Base-by-base conservation (phyloP, 192 early-diverging fungal species). In the Funneliformis geosporum region DNA sequence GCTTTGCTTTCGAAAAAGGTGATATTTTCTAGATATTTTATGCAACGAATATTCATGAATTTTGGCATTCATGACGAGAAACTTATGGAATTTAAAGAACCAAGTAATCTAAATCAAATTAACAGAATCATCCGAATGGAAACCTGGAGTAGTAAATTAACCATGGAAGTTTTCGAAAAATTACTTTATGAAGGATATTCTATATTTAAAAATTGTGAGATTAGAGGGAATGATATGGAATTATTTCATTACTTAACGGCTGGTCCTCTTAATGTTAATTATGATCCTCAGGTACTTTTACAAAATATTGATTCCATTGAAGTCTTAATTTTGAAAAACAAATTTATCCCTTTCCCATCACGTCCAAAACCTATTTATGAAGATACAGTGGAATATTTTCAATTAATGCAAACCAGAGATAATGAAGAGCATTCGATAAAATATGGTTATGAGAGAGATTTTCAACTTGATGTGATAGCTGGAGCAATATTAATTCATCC, bases 171-270 rank as follows among this genome's bases (percentile, higher is more conserved):
- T 75, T 18, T 21, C 33, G 23, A 25, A 23, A 18, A 25, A 39
- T 8, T 75, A 23, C 28, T 75, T 12, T 1, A 38, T 14, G 73
- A 75, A n/a, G 55, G 50, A 9, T 27, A 25, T 55, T 12, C 23
- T 5, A 47, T 23, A n/a, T 75, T 59, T 38, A 3, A 33, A 27
- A 25, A 25, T 7, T 18, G 21, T 11, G 38, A 73, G 14, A 50
- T n/a, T 9, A 25, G 25, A 27, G 73, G 73, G 25, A 75, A 75
- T 75, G 73, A 75, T 61, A 75, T 75, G 73, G 73, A 75, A 33
- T 33, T 75, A 28, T 60, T 75, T 40, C 60, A 60, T 25, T 60
- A 39, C 18, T 40, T 75, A 11, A 60, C 55, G 16, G 73, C 55
- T 4, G 73, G 73, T 4, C 73, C 59, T 7, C 25, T 39, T 40